Conservation (phyloP, 345 rosid genomes). For the Adansonia digitata region DNA sequence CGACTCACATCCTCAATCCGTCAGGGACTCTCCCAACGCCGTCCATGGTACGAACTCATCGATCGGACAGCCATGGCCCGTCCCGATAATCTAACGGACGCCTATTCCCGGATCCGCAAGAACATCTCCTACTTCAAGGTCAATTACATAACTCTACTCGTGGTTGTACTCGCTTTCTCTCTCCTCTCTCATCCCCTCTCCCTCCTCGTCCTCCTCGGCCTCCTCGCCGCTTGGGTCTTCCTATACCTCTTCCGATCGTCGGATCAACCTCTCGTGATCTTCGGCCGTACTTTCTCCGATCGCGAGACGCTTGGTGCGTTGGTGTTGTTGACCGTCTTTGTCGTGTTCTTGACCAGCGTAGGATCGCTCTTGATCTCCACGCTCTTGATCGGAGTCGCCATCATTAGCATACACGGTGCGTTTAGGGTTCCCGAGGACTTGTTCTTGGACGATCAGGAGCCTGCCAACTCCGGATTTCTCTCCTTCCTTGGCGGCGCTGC, state of each 20-base stretch:
- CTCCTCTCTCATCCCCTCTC: slow-evolving; percentile 72
- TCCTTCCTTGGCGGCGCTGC: slow-evolving; percentile 72
- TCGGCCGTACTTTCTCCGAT: slow-evolving; percentile 73
- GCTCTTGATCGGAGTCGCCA: slow-evolving; percentile 28
- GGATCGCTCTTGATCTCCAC: slow-evolving; percentile 13
- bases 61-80: slow-evolving; percentile 58
- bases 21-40: slow-evolving; percentile 67
- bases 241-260: slow-evolving; percentile 71
- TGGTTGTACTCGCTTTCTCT: slow-evolving; percentile 56
- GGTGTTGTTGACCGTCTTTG: slow-evolving; percentile 40
- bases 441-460: slow-evolving; percentile 76
- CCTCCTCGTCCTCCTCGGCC: slow-evolving; percentile 60
- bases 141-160: slow-evolving; percentile 57
- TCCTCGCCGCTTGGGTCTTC: slow-evolving; percentile 57
- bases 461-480: slow-evolving; percentile 49
- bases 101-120: slow-evolving; percentile 64
- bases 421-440: slow-evolving; percentile 86
- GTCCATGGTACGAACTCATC: slow-evolving; percentile 69
- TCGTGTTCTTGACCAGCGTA: slow-evolving; percentile 11
- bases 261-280: slow-evolving; percentile 61
- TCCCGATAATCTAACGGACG: slow-evolving; percentile 61
- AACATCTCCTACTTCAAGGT: slow-evolving; percentile 67
- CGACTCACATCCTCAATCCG: slow-evolving; percentile 70
- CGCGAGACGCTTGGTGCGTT: slow-evolving; percentile 62
- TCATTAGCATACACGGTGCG: slow-evolving; percentile 75